Evolutionary conservation across 2,329 filamentous ascomycete genomes (phyloP), one percentile per base, ranked within the genome.

Genomic region (Rhynchosporium graminicola): DNA sequence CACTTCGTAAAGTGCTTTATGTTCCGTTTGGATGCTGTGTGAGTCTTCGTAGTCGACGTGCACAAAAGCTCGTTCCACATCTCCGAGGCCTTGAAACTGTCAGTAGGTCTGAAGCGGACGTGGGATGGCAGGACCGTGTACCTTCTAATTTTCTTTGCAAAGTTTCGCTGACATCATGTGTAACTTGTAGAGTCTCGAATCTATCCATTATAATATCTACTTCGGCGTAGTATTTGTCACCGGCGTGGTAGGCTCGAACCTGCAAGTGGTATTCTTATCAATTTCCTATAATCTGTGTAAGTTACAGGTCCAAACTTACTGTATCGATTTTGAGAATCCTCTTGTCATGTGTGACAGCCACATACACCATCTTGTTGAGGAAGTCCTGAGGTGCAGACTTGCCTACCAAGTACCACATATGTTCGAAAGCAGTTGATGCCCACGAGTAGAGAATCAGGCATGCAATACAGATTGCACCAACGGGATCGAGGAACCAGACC

Each of bases 281-380:
- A 9, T n/a, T 33, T 28, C 12, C 2, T 43, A 28, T 52, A 0
- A 7, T 15, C 31, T 42, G 7, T 13, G 12, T 28, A 42, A 15
- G 20, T 5, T n/a, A n/a, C 7, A 1, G 20, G 8, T 13, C 3
- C 28, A n/a, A 8, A 56, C 66, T 55, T 61, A 95, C 78, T 38
- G 91, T 91, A 74, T 95, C 91, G 64, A 96, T 95, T 73, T 91
- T 88, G 72, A 86, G 87, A 72, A 97, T 96, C 12, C 90, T 89
- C 68, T 90, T 91, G 51, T 92, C 92, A 73, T 97, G 97, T 26
- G 93, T 89, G 90, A 97, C 96, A 1, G 92, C 95, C 69, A 96
- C 83, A 77, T 97, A 97, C 0, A 97, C 81, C 28, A 97, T 77
- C 52, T 96, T 85, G 73, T 95, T 96, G 36, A 92, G 84, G 78